Evolutionary conservation across 805 yeast genomes (phyloP).

Genomic region (Torulaspora indica): DNA sequence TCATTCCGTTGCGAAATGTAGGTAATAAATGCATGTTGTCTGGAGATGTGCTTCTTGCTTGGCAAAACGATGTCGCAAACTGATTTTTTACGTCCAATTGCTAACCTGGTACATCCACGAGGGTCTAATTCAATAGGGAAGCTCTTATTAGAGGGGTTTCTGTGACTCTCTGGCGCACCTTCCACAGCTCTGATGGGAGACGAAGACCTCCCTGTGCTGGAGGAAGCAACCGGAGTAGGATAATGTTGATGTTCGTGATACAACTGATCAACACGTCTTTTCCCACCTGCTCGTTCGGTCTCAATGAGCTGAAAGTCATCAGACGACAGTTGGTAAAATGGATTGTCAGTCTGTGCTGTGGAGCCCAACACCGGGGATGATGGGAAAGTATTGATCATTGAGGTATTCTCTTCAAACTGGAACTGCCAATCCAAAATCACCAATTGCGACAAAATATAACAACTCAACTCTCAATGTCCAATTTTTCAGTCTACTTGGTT

Average conservation of each 20-base stretch:
- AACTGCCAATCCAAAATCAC: too few relatives aligned
- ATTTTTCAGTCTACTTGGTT: too few relatives aligned
- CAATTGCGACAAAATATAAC: background rate
- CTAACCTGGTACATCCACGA: slow-evolving; percentile 19
- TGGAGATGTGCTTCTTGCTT: slow-evolving; percentile 31
- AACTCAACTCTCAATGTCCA: too few relatives aligned
- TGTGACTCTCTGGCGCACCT: background rate
- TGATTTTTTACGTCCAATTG: slow-evolving; percentile 32
- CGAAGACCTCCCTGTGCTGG: slow-evolving; percentile 44
- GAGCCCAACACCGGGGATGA: slow-evolving; percentile 36
- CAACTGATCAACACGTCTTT: slow-evolving; percentile 3
- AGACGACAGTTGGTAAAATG: slow-evolving; percentile 15
- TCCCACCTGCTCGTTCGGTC: background rate
- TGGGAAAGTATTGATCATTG: slow-evolving; percentile 27
- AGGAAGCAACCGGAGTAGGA: slow-evolving; percentile 74
- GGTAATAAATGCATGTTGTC: slow-evolving; percentile 36
- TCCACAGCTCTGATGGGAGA: slow-evolving; percentile 31
- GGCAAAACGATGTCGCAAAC: slow-evolving; percentile 34
- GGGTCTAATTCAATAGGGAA: slow-evolving; percentile 20
- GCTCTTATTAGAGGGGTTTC: background rate
- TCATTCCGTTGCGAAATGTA: slow-evolving; percentile 40
- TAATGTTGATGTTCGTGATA: slow-evolving; percentile 36
- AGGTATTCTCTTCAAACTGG: background rate
- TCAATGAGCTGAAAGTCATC: slow-evolving; percentile 2
- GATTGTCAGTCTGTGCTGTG: slow-evolving; percentile 9